These are phyloP conservation scores for Pichia ethanolica DNA, from an alignment of 805 yeast species.

Conservation along the genomic window DNA sequence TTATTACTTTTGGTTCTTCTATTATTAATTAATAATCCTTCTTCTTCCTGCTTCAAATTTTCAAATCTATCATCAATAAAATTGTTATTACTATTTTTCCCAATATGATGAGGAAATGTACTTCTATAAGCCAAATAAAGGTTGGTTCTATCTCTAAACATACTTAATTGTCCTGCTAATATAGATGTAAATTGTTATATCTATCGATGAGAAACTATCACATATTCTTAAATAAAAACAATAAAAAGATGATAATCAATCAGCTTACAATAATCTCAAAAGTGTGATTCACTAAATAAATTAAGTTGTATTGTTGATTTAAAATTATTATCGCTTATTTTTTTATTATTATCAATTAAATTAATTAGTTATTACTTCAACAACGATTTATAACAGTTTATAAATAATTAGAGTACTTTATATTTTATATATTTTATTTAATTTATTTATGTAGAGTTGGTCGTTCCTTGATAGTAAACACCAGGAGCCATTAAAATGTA, in stretches of 20 bases:
- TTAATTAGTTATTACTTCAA: too few species aligned
- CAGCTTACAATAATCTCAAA: too few species aligned
- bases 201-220: too few species aligned
- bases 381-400: too few species aligned
- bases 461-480: conserved; percentile 28
- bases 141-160: conserved; percentile 95
- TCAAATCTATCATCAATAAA: conserved; percentile 24
- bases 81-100: conserved; percentile 9
- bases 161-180: conserved; percentile 18
- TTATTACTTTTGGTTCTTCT: not conserved
- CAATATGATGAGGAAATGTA: conserved; percentile 65
- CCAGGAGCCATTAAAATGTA: conserved; percentile 92
- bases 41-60: conserved; percentile 45
- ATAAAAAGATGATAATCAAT: too few species aligned
- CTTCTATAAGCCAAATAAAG: conserved; percentile 81
- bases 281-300: too few species aligned
- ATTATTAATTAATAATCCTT: conserved; percentile 38
- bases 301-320: too few species aligned
- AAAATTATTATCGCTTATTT: too few species aligned
- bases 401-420: not conserved
- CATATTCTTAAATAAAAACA: too few species aligned
- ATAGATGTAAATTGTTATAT: too few species aligned
- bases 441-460: conserved; percentile 1
- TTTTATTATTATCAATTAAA: too few species aligned
- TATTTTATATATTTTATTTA: not conserved